Conservation (phyloP, 1,139 yeast species). For the Hyphopichia khmerensis region DNA sequence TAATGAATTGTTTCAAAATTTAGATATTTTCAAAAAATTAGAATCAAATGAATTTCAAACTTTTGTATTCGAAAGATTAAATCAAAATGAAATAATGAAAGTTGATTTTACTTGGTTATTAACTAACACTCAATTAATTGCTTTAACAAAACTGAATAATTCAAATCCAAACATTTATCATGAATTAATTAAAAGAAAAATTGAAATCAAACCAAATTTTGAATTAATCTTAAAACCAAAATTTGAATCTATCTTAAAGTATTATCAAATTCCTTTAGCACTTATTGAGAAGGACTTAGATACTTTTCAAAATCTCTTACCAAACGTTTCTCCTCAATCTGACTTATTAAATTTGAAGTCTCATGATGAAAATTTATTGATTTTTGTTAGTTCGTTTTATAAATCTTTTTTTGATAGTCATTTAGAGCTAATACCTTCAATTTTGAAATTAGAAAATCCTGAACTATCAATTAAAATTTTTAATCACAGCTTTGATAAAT, state of each 20-base stretch:
- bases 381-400: neutral
- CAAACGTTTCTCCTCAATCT: neutral
- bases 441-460: neutral
- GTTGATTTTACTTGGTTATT: constrained; percentile 23
- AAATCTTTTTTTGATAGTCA: neutral
- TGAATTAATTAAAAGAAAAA: constrained; percentile 5
- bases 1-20: constrained; percentile 38
- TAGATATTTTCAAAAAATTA: constrained; percentile 12
- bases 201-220: neutral
- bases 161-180: constrained; percentile 1
- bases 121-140: constrained; percentile 12
- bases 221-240: neutral
- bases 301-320: neutral
- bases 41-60: constrained; percentile 10
- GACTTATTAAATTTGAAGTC: neutral
- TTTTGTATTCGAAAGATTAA: constrained; percentile 12
- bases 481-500: constrained; percentile 5
- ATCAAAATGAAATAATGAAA: constrained; percentile 6
- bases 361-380: neutral
- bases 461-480: constrained; percentile 9
- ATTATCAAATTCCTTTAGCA: constrained; percentile 1
- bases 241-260: neutral
- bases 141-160: neutral
- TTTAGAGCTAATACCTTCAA: neutral
- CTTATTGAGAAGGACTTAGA: neutral